These are phyloP conservation scores for Leccinum disarticulatum DNA, from an alignment of 768 basidiomycete species.

Conservation along the genomic window DNA sequence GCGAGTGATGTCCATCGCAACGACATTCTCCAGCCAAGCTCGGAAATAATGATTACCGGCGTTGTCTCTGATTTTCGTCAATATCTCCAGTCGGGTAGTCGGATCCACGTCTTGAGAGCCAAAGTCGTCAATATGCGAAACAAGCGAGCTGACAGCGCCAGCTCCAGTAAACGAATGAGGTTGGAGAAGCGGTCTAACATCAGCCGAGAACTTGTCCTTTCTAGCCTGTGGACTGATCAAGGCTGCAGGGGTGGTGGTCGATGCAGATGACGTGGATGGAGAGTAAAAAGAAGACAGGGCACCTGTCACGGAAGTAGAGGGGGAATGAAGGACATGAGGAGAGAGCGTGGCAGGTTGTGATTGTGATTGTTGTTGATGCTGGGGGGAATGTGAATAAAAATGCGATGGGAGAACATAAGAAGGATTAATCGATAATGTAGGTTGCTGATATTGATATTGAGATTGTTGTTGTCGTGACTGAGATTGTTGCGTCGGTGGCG, in stretches of 20 bases:
- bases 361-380: slow-evolving; percentile 30
- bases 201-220: slow-evolving; percentile 51
- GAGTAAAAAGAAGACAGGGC: slow-evolving; percentile 41
- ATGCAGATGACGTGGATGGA: slow-evolving; percentile 32
- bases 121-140: slow-evolving; percentile 55
- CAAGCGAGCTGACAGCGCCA: slow-evolving; percentile 62
- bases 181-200: slow-evolving; percentile 57
- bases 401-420: slow-evolving; percentile 39
- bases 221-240: slow-evolving; percentile 50
- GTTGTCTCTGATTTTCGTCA: slow-evolving; percentile 79
- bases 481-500: slow-evolving; percentile 32
- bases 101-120: slow-evolving; percentile 65
- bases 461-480: slow-evolving; percentile 38
- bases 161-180: slow-evolving; percentile 65
- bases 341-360: slow-evolving; percentile 62
- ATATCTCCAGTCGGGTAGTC: slow-evolving; percentile 65
- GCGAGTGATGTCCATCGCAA: slow-evolving; percentile 74
- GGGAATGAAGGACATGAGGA: slow-evolving; percentile 66
- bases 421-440: slow-evolving; percentile 44
- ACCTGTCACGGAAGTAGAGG: slow-evolving; percentile 39
- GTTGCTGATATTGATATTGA: slow-evolving; percentile 41
- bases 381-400: slow-evolving; percentile 37
- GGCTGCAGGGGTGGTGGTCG: slow-evolving; percentile 27
- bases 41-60: slow-evolving; percentile 87
- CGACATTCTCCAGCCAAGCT: slow-evolving; percentile 77